These are phyloP conservation scores for Smallanthus sonchifolius DNA, from an alignment of 129 eudicot species.

Conservation along the genomic window DNA sequence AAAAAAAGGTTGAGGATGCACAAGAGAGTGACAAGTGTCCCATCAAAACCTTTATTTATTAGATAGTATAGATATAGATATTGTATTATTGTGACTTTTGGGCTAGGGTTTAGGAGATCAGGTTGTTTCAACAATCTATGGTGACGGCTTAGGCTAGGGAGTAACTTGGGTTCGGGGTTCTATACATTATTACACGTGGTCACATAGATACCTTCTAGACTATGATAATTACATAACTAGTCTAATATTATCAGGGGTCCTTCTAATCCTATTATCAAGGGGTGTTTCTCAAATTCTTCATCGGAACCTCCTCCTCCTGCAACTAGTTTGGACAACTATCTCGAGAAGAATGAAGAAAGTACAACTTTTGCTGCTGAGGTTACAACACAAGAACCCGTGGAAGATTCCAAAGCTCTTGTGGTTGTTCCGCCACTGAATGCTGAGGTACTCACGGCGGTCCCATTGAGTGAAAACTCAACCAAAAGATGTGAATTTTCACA, in stretches of 20 bases:
- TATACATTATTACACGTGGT: too few relatives aligned
- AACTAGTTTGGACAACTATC: slow-evolving; percentile 33
- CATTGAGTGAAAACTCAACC: slow-evolving; percentile 43
- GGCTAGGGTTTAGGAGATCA: too few relatives aligned
- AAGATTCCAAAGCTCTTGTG: slow-evolving; percentile 64
- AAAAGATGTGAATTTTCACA: slow-evolving; percentile 65
- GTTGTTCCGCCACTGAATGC: slow-evolving; percentile 37
- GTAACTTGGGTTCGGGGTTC: too few relatives aligned
- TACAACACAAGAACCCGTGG: slow-evolving; percentile 24
- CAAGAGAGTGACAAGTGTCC: too few relatives aligned
- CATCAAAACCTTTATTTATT: too few relatives aligned
- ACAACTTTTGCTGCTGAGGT: slow-evolving; percentile 32
- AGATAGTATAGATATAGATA: too few relatives aligned
- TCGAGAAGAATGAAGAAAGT: slow-evolving; percentile 27
- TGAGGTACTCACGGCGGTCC: slow-evolving; percentile 49
- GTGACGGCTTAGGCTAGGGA: too few relatives aligned
- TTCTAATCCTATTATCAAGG: slow-evolving; percentile 30
- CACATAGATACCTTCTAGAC: too few relatives aligned
- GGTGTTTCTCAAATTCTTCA: slow-evolving; percentile 27
- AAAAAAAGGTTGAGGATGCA: too few relatives aligned
- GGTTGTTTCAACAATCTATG: too few relatives aligned
- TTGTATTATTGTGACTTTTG: neutral
- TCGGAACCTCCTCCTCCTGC: slow-evolving; percentile 25
- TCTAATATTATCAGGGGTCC: slow-evolving; percentile 37
- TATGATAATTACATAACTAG: neutral